A percentile compares a stretch with the other conserved stretches of the same genome.
These are phyloP conservation scores for Fragaria nilgerrensis DNA, from an alignment of 306 rosid genomes.

Conservation along the genomic window DNA sequence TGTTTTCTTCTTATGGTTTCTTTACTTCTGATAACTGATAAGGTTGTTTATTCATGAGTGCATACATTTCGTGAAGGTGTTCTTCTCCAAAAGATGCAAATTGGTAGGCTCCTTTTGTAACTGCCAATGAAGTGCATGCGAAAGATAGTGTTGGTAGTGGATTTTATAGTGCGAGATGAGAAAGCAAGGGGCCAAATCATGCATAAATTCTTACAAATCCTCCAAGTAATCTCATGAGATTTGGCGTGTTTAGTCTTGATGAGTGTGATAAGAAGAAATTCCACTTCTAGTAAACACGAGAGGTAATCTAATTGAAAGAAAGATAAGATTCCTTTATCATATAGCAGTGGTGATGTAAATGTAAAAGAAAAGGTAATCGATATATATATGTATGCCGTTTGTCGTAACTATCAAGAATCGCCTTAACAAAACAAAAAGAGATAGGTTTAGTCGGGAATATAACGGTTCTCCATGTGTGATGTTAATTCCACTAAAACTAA, in stretches of 20 bases:
- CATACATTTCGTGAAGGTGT: slow-evolving; percentile 46
- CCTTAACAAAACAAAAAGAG: not conserved
- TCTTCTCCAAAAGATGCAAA: slow-evolving; percentile 21
- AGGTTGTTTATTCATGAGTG: slow-evolving; percentile 26
- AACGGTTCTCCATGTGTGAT: not conserved
- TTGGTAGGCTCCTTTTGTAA: slow-evolving; percentile 15
- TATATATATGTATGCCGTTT: not conserved
- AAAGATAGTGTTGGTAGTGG: slow-evolving; percentile 14
- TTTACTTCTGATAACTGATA: not conserved
- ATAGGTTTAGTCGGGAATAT: not conserved
- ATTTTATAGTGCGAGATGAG: slow-evolving; percentile 51
- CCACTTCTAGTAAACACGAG: not conserved
- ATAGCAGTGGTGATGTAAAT: not conserved
- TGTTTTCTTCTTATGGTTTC: not conserved
- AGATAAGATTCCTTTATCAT: not conserved
- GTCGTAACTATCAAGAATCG: not conserved
- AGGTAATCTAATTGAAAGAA: not conserved
- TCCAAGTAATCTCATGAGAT: slow-evolving; percentile 12
- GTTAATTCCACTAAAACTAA: not conserved
- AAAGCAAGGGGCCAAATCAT: slow-evolving; percentile 10
- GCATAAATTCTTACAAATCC: not conserved
- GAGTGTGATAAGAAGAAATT: not conserved
- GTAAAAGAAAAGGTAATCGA: not conserved
- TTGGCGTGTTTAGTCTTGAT: not conserved
- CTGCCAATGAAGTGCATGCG: slow-evolving; percentile 25